Evolutionary conservation across 148 eudicot genomes (phyloP), one percentile per base, ranked within the genome.

Genomic region (Pouteria glomerata): DNA sequence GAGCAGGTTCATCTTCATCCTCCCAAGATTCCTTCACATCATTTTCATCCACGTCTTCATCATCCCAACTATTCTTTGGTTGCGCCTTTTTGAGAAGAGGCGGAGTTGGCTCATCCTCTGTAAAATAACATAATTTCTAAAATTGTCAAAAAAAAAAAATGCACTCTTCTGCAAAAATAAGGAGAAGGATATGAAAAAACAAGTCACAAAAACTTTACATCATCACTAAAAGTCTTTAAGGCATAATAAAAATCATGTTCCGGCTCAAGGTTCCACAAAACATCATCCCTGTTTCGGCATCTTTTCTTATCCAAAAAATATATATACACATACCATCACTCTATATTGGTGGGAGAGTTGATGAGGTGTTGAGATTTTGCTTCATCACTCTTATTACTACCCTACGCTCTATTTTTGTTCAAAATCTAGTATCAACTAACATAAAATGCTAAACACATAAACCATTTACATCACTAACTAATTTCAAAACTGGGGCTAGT

Each of bases 1-100:
- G 86, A 51, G 83, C 87, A 55, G 91, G 82, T 76, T 90, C 98
- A 57, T 94, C 98, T 13, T 91, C 97, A 81, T 94, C 98, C 75
- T 94, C 98, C 98, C 98, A 94, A 52, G 96, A 91, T 14, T 91
- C 97, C 82, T 89, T 94, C 51, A 94, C 82, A 66, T 84, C 96
- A 73, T 86, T 80, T 19, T 89, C 97, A 69, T 94, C 98, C 48
- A 67, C 79, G 78, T 94, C 98, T 84, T 94, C 98, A 65, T 94
- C 98, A 72, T 91, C 96, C 97, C 98, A 91, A 48, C 41, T 76
- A 79, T 66, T 86, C 76, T 58, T 83, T 3, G 71, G 78, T n/a
- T 53, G 82, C 45, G 83, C 91, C 82, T 91, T 90, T 77, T 82
- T 86, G 6, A 78, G 70, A 61, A 86, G 69, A 70, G 73, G 76